These are phyloP conservation scores for Malus hybrid DNA, from an alignment of 331 rosid genomes.

Conservation along the genomic window DNA sequence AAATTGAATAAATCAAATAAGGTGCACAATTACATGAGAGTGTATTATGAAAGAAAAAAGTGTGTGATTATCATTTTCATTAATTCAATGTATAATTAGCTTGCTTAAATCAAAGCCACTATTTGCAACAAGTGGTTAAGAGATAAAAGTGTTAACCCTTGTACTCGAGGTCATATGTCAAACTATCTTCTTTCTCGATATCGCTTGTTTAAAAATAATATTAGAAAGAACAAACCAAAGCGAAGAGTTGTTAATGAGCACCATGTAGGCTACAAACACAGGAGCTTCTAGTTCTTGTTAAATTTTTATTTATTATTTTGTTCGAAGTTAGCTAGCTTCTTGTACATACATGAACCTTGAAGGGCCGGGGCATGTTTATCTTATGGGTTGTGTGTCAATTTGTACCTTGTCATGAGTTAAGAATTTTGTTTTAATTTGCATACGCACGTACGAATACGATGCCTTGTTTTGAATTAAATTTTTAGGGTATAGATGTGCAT, in stretches of 20 bases:
- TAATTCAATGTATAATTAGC: neutral
- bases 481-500: neutral
- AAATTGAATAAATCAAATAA: neutral
- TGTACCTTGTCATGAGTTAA: neutral
- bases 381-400: neutral
- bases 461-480: neutral
- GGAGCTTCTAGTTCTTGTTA: neutral
- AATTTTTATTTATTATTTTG: too few species aligned
- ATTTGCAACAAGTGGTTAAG: neutral
- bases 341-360: neutral
- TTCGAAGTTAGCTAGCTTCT: neutral
- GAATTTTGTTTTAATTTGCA: neutral
- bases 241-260: neutral
- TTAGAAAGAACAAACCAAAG: neutral
- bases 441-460: neutral
- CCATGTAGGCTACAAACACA: neutral
- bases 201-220: too few species aligned
- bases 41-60: neutral
- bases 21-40: neutral
- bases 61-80: too few species aligned
- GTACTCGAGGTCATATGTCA: neutral
- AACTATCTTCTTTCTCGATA: too few species aligned
- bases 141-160: too few species aligned
- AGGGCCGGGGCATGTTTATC: neutral
- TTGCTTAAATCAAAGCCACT: neutral